A percentile compares a stretch with the other conserved stretches of the same genome.
Conservation (phyloP, 1,139 yeast genomes). For the Candida sp. region DNA sequence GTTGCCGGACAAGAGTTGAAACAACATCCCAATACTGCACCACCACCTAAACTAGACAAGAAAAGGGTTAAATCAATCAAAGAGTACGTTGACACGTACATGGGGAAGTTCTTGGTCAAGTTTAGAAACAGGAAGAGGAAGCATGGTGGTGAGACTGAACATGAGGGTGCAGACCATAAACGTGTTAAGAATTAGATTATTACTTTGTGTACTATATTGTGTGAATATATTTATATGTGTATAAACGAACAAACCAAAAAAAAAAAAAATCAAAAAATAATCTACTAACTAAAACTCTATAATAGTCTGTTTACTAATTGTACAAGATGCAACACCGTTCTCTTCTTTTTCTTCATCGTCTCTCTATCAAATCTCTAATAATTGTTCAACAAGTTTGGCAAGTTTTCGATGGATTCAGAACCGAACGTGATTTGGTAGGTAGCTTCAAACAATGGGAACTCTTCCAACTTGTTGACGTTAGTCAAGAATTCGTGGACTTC, state of each 20-base stretch:
- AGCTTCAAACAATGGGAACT: conserved; percentile 88
- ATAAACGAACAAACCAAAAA: not conserved
- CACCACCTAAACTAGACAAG: conserved; percentile 62
- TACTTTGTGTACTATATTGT: not conserved
- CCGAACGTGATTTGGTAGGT: conserved; percentile 85
- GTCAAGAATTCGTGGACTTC: conserved; percentile 88
- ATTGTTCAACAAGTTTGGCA: conserved; percentile 62
- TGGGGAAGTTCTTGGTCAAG: conserved; percentile 74
- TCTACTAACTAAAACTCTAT: not conserved
- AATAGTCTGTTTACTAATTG: not conserved
- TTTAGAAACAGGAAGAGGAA: conserved; percentile 33
- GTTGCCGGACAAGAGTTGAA: conserved; percentile 69
- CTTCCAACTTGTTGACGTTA: conserved; percentile 60
- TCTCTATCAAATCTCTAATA: too few species aligned
- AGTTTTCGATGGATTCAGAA: conserved; percentile 62
- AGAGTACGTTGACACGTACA: conserved; percentile 63
- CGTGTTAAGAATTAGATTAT: conserved; percentile 4
- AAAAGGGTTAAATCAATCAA: conserved; percentile 75
- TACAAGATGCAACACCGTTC: not conserved
- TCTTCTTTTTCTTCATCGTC: not conserved
- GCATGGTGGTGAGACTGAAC: conserved; percentile 1
- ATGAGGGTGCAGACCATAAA: conserved; percentile 8
- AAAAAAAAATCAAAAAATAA: not conserved
- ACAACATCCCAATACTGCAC: conserved; percentile 36
- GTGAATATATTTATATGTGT: not conserved